phyloP scores from a whole-genome alignment of 768 basidiomycete species.

The Agrocybe pediades region DNA sequence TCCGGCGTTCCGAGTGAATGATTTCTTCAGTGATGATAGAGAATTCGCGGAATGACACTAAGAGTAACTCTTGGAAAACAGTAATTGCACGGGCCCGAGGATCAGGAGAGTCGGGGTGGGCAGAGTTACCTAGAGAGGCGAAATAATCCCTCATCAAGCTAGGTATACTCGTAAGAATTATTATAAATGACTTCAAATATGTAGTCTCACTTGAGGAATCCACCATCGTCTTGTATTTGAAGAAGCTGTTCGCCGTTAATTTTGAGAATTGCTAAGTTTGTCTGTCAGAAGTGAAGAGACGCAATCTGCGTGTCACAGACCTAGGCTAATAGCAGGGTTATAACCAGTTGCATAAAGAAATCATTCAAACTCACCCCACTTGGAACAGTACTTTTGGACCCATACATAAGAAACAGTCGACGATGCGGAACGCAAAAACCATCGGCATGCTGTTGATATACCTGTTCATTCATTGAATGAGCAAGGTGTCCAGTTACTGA shows the following conservation, averaged over 20 bases:
- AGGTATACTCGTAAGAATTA: neutral
- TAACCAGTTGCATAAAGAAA: neutral
- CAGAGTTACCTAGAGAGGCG: constrained; percentile 88
- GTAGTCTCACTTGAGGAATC: constrained; percentile 81
- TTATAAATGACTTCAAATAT: neutral
- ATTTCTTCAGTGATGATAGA: constrained; percentile 95
- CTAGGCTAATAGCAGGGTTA: constrained; percentile 43
- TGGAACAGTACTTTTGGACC: constrained; percentile 98
- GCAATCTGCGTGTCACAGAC: constrained; percentile 35
- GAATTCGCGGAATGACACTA: constrained; percentile 98
- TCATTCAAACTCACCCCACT: constrained; percentile 72
- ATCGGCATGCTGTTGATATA: constrained; percentile 95
- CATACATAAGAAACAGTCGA: constrained; percentile 99
- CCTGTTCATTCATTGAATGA: constrained; percentile 34
- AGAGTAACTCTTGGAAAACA: constrained; percentile 94
- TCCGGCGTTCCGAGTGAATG: constrained; percentile 82
- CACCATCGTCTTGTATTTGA: constrained; percentile 94
- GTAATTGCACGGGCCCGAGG: constrained; percentile 92
- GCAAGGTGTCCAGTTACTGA: neutral
- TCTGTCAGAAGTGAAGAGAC: constrained; percentile 11
- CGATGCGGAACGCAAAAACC: constrained; percentile 97
- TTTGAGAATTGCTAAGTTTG: constrained; percentile 83
- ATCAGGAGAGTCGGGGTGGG: constrained; percentile 87
- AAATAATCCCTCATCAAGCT: constrained; percentile 98
- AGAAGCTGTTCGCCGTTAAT: constrained; percentile 94